phyloP scores from a whole-genome alignment of 306 rosid species.

The Delonix regia region DNA sequence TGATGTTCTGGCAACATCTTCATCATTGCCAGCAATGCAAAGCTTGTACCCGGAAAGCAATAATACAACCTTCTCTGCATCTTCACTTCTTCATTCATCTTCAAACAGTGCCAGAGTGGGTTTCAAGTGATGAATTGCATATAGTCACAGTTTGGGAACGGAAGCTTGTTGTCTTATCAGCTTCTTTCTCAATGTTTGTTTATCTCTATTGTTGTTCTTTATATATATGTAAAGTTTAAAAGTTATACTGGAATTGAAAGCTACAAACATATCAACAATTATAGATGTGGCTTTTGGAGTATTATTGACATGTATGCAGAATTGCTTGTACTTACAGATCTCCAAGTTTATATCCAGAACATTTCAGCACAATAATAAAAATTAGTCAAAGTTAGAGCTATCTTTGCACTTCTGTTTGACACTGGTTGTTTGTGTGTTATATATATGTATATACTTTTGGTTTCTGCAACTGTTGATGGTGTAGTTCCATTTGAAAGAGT shows the following conservation, averaged over 20 bases:
- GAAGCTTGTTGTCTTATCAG: constrained; percentile 25
- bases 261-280: constrained; percentile 38
- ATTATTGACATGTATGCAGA: constrained; percentile 37
- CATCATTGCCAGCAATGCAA: constrained; percentile 54
- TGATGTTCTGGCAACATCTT: constrained; percentile 57
- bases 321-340: constrained; percentile 30
- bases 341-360: constrained; percentile 34
- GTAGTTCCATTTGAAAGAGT: neutral
- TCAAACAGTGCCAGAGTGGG: constrained; percentile 47
- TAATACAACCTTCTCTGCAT: constrained; percentile 71
- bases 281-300: constrained; percentile 31
- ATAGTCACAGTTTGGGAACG: constrained; percentile 14
- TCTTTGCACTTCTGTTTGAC: neutral
- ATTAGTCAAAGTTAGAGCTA: constrained; percentile 24
- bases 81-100: constrained; percentile 62
- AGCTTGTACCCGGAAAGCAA: constrained; percentile 58
- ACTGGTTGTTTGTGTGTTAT: neutral
- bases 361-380: constrained; percentile 37
- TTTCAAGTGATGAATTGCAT: constrained; percentile 39
- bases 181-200: constrained; percentile 29
- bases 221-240: constrained; percentile 38
- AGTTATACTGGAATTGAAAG: constrained; percentile 43
- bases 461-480: neutral
- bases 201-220: constrained; percentile 29
- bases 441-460: neutral